Conservation (phyloP, 805 yeast genomes). For the Metschnikowia kunwiensis region DNA sequence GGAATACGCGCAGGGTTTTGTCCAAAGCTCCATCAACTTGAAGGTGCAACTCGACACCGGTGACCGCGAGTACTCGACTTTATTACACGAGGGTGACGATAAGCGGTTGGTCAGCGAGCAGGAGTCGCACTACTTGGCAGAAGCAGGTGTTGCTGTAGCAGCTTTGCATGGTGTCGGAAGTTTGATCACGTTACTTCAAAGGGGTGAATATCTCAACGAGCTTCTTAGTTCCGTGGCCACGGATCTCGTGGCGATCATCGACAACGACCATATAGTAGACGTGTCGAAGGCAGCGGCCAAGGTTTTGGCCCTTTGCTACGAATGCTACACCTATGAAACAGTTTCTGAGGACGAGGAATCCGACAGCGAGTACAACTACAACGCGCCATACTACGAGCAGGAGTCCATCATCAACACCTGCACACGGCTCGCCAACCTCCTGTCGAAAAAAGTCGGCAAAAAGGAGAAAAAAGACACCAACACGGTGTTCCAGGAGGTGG, state of each 20-base stretch:
- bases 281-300: slow-evolving; percentile 55
- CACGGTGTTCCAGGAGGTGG: slow-evolving; percentile 58
- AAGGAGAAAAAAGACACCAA: slow-evolving; percentile 59
- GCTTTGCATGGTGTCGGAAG: slow-evolving; percentile 47
- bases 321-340: slow-evolving; percentile 46
- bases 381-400: slow-evolving; percentile 53
- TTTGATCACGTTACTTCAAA: slow-evolving; percentile 42
- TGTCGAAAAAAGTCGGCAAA: slow-evolving; percentile 57
- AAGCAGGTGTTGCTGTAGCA: slow-evolving; percentile 39
- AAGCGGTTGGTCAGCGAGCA: slow-evolving; percentile 36
- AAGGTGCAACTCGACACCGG: slow-evolving; percentile 37
- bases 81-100: slow-evolving; percentile 35
- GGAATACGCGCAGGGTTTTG: slow-evolving; percentile 42
- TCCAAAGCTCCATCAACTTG: slow-evolving; percentile 29
- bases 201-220: slow-evolving; percentile 43
- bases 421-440: slow-evolving; percentile 45
- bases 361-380: slow-evolving; percentile 42
- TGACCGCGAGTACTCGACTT: slow-evolving; percentile 41
- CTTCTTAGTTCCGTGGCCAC: slow-evolving; percentile 27
- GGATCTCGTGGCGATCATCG: slow-evolving; percentile 41
- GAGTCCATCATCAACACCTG: slow-evolving; percentile 43
- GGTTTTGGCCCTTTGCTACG: slow-evolving; percentile 54
- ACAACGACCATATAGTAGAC: slow-evolving; percentile 40
- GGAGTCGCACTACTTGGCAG: slow-evolving; percentile 27
- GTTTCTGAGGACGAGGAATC: slow-evolving; percentile 37